These are phyloP conservation scores for Capsicum chinense DNA, from an alignment of 257 asterid genomes.

Conservation along the genomic window DNA sequence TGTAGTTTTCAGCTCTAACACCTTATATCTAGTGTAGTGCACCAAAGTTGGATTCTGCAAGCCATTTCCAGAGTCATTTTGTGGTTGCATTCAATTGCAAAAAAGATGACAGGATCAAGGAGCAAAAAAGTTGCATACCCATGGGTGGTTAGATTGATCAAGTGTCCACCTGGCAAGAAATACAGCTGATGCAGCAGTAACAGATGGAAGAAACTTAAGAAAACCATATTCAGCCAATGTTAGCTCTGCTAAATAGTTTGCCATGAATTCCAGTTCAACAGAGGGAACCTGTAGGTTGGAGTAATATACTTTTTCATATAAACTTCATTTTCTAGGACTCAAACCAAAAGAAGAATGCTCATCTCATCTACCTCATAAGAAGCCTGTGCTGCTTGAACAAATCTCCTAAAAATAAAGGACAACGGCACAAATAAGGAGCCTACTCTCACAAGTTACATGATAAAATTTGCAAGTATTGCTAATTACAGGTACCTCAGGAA, in stretches of 20 bases:
- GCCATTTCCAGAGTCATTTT: conserved; percentile 26
- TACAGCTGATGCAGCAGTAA: conserved; percentile 89
- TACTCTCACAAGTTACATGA: conserved; percentile 18
- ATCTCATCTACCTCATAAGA: conserved; percentile 63
- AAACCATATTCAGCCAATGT: conserved; percentile 78
- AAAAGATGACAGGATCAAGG: conserved; percentile 25
- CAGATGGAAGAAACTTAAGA: conserved; percentile 85
- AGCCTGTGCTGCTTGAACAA: conserved; percentile 94
- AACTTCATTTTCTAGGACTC: conserved; percentile 15
- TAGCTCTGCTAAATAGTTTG: conserved; percentile 90
- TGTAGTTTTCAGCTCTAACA: conserved; percentile 58
- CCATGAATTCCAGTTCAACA: conserved; percentile 88
- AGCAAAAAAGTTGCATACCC: conserved; percentile 63
- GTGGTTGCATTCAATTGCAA: neutral
- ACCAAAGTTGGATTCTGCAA: conserved; percentile 89
- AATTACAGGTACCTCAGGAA: conserved; percentile 78
- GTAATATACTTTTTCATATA: conserved; percentile 29
- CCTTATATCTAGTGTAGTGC: conserved; percentile 70
- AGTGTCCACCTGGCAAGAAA: conserved; percentile 97
- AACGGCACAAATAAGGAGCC: conserved; percentile 27
- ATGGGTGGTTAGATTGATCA: conserved; percentile 91
- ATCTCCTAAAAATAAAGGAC: conserved; percentile 67
- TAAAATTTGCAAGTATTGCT: conserved; percentile 16
- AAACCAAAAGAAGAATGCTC: conserved; percentile 19
- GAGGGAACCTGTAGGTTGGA: conserved; percentile 71